phyloP scores from a whole-genome alignment of 805 yeast genomes.

The Lipomyces oligophaga region DNA sequence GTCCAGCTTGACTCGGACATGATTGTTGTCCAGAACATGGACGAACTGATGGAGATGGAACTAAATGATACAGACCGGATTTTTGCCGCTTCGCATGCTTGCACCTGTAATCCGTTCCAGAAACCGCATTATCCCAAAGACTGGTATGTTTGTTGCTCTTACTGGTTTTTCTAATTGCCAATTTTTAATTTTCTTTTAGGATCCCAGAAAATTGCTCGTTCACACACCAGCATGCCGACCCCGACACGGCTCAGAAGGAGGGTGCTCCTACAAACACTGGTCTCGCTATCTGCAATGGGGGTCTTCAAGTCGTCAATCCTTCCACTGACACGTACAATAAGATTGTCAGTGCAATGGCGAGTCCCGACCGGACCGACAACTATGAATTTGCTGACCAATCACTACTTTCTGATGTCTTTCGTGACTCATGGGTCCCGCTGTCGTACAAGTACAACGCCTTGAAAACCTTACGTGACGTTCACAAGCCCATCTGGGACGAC shows the following conservation, averaged over 20 bases:
- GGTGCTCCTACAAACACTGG: constrained; percentile 41
- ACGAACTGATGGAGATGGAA: constrained; percentile 51
- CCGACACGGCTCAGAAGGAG: constrained; percentile 29
- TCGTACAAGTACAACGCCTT: constrained; percentile 54
- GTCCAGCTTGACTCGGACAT: constrained; percentile 59
- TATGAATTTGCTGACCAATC: constrained; percentile 61
- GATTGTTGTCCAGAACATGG: constrained; percentile 56
- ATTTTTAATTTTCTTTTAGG: constrained; percentile 5
- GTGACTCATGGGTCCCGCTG: constrained; percentile 49
- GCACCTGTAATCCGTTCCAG: constrained; percentile 57
- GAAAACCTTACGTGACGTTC: constrained; percentile 49
- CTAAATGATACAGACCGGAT: constrained; percentile 34
- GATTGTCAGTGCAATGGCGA: constrained; percentile 43
- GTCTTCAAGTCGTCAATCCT: constrained; percentile 52
- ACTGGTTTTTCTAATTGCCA: not conserved
- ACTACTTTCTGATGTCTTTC: constrained; percentile 51
- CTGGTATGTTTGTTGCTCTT: constrained; percentile 40
- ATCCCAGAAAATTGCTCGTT: constrained; percentile 49
- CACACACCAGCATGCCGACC: constrained; percentile 36
- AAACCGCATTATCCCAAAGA: constrained; percentile 51
- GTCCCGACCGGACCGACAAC: constrained; percentile 39
- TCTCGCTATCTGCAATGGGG: constrained; percentile 56
- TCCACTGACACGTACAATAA: constrained; percentile 38
- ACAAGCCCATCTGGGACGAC: constrained; percentile 47
- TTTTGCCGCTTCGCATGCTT: constrained; percentile 59